Evolutionary conservation across 106 monocot species (phyloP).

Genomic region (Posidonia australis): DNA sequence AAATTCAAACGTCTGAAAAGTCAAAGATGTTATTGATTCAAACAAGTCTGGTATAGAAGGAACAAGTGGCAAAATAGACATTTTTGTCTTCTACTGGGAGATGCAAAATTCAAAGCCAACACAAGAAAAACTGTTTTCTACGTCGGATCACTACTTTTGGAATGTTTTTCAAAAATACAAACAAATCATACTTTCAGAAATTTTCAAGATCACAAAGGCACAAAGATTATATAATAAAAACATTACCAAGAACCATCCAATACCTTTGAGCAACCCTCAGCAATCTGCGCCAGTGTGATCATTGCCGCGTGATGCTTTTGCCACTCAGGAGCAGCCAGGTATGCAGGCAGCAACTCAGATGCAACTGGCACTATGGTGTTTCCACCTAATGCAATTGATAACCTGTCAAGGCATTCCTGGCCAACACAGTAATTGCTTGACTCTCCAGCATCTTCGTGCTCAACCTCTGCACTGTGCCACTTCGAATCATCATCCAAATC

Average conservation of each 20-base stretch:
- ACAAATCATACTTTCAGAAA: too few species aligned
- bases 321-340: slow-evolving; percentile 80
- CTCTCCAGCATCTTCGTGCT: slow-evolving; percentile 97
- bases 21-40: too few species aligned
- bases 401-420: slow-evolving; percentile 80
- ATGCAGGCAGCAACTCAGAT: slow-evolving; percentile 65
- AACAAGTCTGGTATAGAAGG: too few species aligned
- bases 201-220: too few species aligned
- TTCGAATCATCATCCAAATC: slow-evolving; percentile 81
- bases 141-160: too few species aligned
- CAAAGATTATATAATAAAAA: not conserved
- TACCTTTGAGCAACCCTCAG: slow-evolving; percentile 97
- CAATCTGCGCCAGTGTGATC: slow-evolving; percentile 93
- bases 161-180: too few species aligned
- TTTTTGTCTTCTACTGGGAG: too few species aligned
- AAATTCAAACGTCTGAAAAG: too few species aligned
- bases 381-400: slow-evolving; percentile 84
- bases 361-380: slow-evolving; percentile 89
- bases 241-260: not conserved
- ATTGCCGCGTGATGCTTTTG: slow-evolving; percentile 94
- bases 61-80: too few species aligned
- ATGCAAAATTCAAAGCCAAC: too few species aligned
- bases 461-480: slow-evolving; percentile 74
- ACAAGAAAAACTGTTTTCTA: too few species aligned
- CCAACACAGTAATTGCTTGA: slow-evolving; percentile 76